These are phyloP conservation scores for Zasmidium citrigriseum DNA, from an alignment of 2,329 filamentous ascomycete genomes.

Conservation along the genomic window DNA sequence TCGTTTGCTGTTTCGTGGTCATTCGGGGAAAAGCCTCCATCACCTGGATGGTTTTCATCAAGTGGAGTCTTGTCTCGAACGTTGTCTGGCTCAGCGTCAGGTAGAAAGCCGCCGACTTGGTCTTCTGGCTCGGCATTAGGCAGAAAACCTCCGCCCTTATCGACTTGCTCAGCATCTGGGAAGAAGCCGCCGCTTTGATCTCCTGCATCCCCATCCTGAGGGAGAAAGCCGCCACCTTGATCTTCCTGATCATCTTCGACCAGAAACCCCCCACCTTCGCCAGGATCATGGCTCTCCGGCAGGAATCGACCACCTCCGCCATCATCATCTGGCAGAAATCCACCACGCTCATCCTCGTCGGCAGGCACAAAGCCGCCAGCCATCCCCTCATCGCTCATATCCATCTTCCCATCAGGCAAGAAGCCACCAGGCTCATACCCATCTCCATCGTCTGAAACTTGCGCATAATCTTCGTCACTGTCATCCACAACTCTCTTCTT, in stretches of 20 bases:
- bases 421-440: conserved; percentile 36
- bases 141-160: conserved; percentile 29
- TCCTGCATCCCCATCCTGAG: conserved; percentile 10
- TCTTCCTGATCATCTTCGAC: conserved; percentile 18
- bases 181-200: conserved; percentile 12
- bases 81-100: not conserved
- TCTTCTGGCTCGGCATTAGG: conserved; percentile 24
- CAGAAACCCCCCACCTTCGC: conserved; percentile 9
- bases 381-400: conserved; percentile 37
- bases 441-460: conserved; percentile 23
- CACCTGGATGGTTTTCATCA: too few species aligned
- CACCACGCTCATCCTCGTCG: conserved; percentile 4
- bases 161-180: conserved; percentile 8
- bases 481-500: conserved; percentile 14
- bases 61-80: too few species aligned
- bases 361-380: conserved; percentile 8
- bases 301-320: conserved; percentile 3
- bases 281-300: conserved; percentile 19
- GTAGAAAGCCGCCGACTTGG: not conserved
- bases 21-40: too few species aligned
- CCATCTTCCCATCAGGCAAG: conserved; percentile 28
- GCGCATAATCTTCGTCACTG: conserved; percentile 20
- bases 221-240: conserved; percentile 16
- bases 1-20: too few species aligned
- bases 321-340: conserved; percentile 17